These are phyloP conservation scores for Samsoniella hepiali DNA, from an alignment of 2,329 filamentous ascomycete species.

Conservation along the genomic window DNA sequence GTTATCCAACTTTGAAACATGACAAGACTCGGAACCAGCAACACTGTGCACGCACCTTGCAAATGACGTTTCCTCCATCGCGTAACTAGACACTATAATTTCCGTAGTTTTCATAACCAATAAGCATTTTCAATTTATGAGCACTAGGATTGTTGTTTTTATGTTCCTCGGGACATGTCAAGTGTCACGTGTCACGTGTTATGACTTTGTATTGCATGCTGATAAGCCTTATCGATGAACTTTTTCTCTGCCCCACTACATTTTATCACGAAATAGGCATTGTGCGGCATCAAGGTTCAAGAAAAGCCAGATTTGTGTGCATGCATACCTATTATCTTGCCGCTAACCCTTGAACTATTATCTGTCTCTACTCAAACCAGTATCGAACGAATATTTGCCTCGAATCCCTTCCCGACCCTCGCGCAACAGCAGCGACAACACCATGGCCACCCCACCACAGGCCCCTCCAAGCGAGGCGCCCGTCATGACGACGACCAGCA, in stretches of 20 bases:
- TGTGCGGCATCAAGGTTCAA: conserved; percentile 11
- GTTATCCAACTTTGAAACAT: no score
- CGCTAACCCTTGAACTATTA: background rate
- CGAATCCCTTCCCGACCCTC: no score
- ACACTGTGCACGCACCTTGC: no score
- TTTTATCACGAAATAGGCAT: conserved; percentile 11
- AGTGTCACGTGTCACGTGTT: conserved; percentile 7
- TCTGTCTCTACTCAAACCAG: background rate
- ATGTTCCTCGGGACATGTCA: background rate
- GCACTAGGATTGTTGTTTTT: background rate
- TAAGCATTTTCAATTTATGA: background rate
- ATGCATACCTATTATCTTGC: no score
- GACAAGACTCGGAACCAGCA: no score
- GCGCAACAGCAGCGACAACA: background rate
- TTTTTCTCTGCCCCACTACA: conserved; percentile 15
- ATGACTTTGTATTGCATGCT: background rate
- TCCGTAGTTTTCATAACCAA: no score
- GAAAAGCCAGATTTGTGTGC: background rate
- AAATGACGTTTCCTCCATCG: no score
- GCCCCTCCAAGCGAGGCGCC: conserved; percentile 14
- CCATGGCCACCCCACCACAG: conserved; percentile 17
- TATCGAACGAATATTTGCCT: fast-evolving
- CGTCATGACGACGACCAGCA: conserved; percentile 35
- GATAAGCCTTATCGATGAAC: conserved; percentile 18
- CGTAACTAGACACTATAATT: no score